Percentiles rank a stretch among this genome's conserved stretches.
phyloP scores from a whole-genome alignment of 345 rosid genomes.

The Rubroshorea leprosula region DNA sequence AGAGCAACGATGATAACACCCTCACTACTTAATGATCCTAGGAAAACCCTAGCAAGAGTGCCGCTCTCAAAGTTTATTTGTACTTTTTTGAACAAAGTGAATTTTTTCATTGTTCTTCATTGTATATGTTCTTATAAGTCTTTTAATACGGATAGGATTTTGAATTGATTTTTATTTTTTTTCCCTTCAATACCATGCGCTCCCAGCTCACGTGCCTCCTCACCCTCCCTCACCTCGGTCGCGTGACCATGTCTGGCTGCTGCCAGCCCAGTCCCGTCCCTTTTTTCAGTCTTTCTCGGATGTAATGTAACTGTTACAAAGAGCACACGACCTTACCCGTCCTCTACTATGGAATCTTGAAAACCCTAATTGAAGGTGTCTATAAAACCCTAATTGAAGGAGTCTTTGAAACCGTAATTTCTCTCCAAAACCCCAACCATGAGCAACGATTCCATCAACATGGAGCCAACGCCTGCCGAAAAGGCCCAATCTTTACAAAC shows the following conservation, averaged over 20 bases:
- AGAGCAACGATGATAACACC: too few relatives aligned
- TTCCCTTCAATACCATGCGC: background rate
- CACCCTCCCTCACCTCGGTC: background rate
- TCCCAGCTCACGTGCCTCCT: background rate
- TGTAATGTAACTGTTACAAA: background rate
- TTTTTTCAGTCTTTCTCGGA: background rate
- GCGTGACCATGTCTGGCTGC: background rate
- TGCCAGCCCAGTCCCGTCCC: background rate
- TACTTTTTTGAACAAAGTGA: too few relatives aligned
- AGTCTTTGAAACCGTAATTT: constrained; percentile 12
- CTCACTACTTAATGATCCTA: too few relatives aligned
- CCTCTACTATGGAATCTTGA: constrained; percentile 2
- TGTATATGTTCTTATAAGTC: too few relatives aligned
- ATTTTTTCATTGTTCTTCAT: too few relatives aligned
- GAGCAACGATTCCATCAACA: constrained; percentile 20
- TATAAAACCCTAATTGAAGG: too few relatives aligned
- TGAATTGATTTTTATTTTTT: background rate
- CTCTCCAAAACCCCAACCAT: constrained; percentile 1
- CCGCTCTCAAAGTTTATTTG: too few relatives aligned
- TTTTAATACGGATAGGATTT: too few relatives aligned
- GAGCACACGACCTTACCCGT: background rate
- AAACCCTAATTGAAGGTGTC: background rate
- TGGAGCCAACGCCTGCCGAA: constrained; percentile 22
- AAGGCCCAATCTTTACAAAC: constrained; percentile 31
- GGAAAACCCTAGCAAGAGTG: too few relatives aligned